Base-by-base conservation (phyloP, 2,329 filamentous ascomycete genomes). In the Alternaria solani region DNA sequence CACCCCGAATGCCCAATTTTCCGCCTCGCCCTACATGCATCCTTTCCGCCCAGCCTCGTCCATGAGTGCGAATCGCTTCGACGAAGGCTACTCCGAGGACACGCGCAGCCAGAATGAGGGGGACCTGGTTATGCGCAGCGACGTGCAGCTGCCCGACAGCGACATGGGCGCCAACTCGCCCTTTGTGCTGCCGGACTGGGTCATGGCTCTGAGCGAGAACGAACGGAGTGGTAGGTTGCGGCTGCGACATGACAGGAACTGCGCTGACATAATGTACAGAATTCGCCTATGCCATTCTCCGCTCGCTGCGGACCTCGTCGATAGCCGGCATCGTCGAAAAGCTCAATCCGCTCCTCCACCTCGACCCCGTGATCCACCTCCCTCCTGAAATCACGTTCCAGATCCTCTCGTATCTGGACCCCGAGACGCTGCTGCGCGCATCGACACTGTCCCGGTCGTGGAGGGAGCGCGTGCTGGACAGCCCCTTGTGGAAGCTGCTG, bases 371-470 rank as follows among this genome's bases (percentile, higher is more conserved):
- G 42, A 83, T 88, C 65, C 89, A 92, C 71, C 87, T 99, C 0
- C 95, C 95, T 0, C 88, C 92, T 26, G 95, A 99, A 77, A 91
- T 99, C 70, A 96, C 93, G 62, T 89, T 95, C 44, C 91, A 96
- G 72, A 90, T 98, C 44, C 89, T 99, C 43, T 89, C 91, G 16
- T 95, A 93, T 73, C 88, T 99, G 51, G 91, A 94, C 55, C 91
- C 93, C 1, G 78, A 88, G 28, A 95, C 93, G 0, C 84, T 99
- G 39, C 84, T 98, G 57, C 88, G 87, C 51, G 91, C 94, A 2
- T 92, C 93, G 1, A 86, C 88, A 44, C 88, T 93, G 16, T 97
- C 93, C 36, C 88, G 89, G 47, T 84, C 88, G 64, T 99, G 95
- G 94, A 89, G 94, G 64, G 85, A 87, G 18, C 84, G 95, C 18